phyloP scores from a whole-genome alignment of 768 basidiomycete genomes.

The Cubamyces sp. region DNA sequence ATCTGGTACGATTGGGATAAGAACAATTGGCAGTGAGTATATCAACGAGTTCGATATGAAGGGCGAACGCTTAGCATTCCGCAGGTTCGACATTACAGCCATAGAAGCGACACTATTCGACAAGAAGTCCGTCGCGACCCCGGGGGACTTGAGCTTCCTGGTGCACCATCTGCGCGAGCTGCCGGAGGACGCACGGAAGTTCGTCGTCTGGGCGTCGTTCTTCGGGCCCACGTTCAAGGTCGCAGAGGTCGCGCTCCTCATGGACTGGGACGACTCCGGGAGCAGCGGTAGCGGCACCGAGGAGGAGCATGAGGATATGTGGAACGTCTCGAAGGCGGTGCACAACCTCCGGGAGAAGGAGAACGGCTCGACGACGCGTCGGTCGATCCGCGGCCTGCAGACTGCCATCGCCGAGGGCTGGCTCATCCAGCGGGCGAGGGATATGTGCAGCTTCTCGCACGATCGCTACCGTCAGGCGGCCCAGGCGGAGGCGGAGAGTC shows the following conservation, averaged over 20 bases:
- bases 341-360: constrained; percentile 48
- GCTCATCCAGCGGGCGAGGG: constrained; percentile 71
- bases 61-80: not conserved
- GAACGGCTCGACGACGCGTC: constrained; percentile 47
- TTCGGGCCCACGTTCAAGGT: constrained; percentile 81
- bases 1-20: constrained; percentile 67
- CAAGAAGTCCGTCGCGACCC: constrained; percentile 55
- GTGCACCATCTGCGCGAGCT: constrained; percentile 61
- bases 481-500: constrained; percentile 56
- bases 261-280: constrained; percentile 72
- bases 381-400: constrained; percentile 71
- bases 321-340: constrained; percentile 56
- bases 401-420: constrained; percentile 71
- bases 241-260: constrained; percentile 71
- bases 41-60: not conserved
- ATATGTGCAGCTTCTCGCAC: constrained; percentile 79
- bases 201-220: constrained; percentile 71
- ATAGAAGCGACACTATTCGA: constrained; percentile 59
- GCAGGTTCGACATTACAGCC: constrained; percentile 56
- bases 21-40: constrained; percentile 67
- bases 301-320: constrained; percentile 45
- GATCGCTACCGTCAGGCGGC: constrained; percentile 78
- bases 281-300: constrained; percentile 58
- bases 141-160: constrained; percentile 65
- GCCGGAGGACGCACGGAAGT: constrained; percentile 66